phyloP scores from a whole-genome alignment of 2,329 filamentous ascomycete species.

The Pseudocercospora macadamiae region DNA sequence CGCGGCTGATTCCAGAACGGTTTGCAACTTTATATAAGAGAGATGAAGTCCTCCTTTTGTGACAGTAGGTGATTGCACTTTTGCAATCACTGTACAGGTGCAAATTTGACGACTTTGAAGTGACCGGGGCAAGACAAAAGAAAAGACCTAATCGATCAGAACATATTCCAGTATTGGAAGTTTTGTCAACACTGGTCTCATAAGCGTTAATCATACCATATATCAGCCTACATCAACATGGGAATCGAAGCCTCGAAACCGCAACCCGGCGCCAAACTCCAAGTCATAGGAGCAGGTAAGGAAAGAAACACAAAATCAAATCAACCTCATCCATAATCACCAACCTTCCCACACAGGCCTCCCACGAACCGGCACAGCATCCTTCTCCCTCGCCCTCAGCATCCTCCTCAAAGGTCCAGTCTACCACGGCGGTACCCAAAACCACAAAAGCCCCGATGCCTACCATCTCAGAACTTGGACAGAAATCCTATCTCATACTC shows the following conservation, averaged over 20 bases:
- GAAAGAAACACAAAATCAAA: not conserved
- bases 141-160: no score
- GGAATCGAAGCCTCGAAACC: not conserved
- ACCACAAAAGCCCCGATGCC: not conserved
- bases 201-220: no score
- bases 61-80: no score
- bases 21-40: no score
- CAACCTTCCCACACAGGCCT: not conserved
- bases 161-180: no score
- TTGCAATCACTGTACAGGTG: no score
- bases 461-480: conserved; percentile 14
- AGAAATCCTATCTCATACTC: not conserved
- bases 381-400: conserved; percentile 11
- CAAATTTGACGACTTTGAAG: no score
- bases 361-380: conserved; percentile 19
- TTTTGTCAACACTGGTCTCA: no score
- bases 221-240: no score
- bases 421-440: conserved; percentile 17
- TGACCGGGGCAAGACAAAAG: no score
- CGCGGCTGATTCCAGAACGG: no score
- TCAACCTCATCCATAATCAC: not conserved
- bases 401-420: conserved; percentile 17
- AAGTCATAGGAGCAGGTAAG: conserved; percentile 13
- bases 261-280: conserved; percentile 7
- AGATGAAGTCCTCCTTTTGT: no score